Base-by-base conservation (phyloP, 164 flowering plant species). In the Macadamia tetraphylla region DNA sequence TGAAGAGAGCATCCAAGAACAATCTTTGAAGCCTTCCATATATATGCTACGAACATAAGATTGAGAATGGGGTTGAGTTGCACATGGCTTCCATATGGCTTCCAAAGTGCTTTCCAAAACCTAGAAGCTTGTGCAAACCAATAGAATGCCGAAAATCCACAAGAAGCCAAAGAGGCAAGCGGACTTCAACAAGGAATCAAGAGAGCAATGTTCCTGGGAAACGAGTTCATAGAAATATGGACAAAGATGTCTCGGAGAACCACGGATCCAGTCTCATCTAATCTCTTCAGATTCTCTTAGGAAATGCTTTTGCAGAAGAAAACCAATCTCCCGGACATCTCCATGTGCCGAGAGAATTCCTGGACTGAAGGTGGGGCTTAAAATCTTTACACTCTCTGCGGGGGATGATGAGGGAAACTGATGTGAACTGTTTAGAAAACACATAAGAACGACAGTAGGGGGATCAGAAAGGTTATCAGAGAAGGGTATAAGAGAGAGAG, bases 361-460 rank as follows among this genome's bases (percentile, higher is more conserved):
- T 63, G 62, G 68, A 49, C 49, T 65, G 30, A 6, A 14, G 29
- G 44, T 51, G 11, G 13, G 17, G 49, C 11, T 13, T 17, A 14
- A 58, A 59, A 43, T 9, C 6, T 51, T 0, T 63, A 56, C 32
- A 56, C 32, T 11, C 63, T 23, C 57, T 46, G 62, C 63, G 2
- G 53, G 56, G 52, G 13, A 32, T 81, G 82, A 71, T 76, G 74
- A 53, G 62, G 70, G 74, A 63, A 60, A 44, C 75, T 23, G 74
- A 71, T 63, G 68, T 66, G 18, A 69, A 68, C 75, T 65, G 49
- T 48, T 76, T 44, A 30, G 59, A 69, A 71, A 78, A 75, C 82
- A 75, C 87, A 81, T 80, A 68, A 68, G 81, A 76, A 46, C 31
- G 62, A 52, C 44, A 17, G 67, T 67, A 29, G 30, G 29, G 30